Base-by-base conservation (phyloP, 495 filamentous ascomycete genomes). In the Tuber melanosporum region DNA sequence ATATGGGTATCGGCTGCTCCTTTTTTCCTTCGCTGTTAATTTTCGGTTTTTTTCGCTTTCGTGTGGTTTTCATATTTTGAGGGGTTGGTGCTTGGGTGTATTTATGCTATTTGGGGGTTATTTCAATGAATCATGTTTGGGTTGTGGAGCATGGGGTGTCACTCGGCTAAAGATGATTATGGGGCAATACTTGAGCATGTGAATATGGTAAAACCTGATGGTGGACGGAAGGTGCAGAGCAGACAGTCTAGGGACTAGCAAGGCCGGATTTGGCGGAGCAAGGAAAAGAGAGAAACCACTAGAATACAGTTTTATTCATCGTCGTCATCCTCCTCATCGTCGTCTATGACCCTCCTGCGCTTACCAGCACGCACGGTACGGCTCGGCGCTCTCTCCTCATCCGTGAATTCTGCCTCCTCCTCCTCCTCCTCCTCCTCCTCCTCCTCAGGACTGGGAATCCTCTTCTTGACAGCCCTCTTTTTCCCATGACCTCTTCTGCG, bases 321-420 rank as follows among this genome's bases (percentile, higher is more conserved):
- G 44, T 80, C 79, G 52, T 62, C 45, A 5, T 82, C 79, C 20
- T 81, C 78, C 32, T 82, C 80, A 44, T 82, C 80, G 71, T 82
- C 80, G 47, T 76, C 79, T 36, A 82, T 74, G 22, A 81, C 74
- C 71, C 80, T 82, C 71, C 80, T 82, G 71, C 78, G 75, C 44
- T 75, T 78, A 10, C 73, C 80, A 32, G 72, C 77, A 4, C 75
- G 79, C 32, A 57, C 73, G 46, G 75, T 78, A 42, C 49, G 73
- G 14, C 79, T 74, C 47, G 71, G 79, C 8, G 49, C 79, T 69
- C 73, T 62, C 14, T 81, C 76, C 19, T 82, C 80, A 44, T 82
- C 80, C 19, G 80, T 82, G 71, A 79, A 82, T 74, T 82, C 80
- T 0, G 80, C 81, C 44, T 82, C 80, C 32, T 82, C 78, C 73